phyloP scores from a whole-genome alignment of 2,329 filamentous ascomycete species.

The Diatrype stigma region DNA sequence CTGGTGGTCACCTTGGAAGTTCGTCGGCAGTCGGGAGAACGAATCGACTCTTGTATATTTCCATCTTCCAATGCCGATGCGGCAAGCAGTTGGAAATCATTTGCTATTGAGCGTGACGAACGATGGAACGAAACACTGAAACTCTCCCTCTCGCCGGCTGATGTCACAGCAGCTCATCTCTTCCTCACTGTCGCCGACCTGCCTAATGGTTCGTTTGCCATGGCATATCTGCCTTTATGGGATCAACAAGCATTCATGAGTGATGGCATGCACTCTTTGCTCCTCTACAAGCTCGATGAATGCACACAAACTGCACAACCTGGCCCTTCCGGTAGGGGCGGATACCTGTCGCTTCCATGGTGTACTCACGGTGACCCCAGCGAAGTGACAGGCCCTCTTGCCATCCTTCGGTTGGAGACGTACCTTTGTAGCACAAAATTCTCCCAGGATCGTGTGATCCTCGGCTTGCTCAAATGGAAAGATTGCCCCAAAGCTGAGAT shows the following conservation, averaged over 20 bases:
- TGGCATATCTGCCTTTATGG: constrained; percentile 93
- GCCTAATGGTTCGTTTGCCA: constrained; percentile 81
- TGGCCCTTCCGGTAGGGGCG: constrained; percentile 67
- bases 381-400: constrained; percentile 75
- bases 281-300: constrained; percentile 90
- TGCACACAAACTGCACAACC: constrained; percentile 67
- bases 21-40: constrained; percentile 70
- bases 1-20: constrained; percentile 89
- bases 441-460: constrained; percentile 83
- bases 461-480: constrained; percentile 84
- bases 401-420: constrained; percentile 73
- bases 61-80: constrained; percentile 76
- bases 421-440: constrained; percentile 93
- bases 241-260: constrained; percentile 83
- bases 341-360: constrained; percentile 84
- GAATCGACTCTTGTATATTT: constrained; percentile 84
- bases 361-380: constrained; percentile 63
- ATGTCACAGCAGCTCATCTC: constrained; percentile 79
- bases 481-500: constrained; percentile 69
- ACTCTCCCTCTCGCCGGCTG: constrained; percentile 70
- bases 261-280: constrained; percentile 75
- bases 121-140: constrained; percentile 86
- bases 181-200: constrained; percentile 87
- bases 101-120: constrained; percentile 72
- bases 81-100: constrained; percentile 83